A percentile compares a stretch with the other conserved stretches of the same genome.
phyloP scores from a whole-genome alignment of 2,329 filamentous ascomycete species.

The Pseudophaeomoniella oleicola region DNA sequence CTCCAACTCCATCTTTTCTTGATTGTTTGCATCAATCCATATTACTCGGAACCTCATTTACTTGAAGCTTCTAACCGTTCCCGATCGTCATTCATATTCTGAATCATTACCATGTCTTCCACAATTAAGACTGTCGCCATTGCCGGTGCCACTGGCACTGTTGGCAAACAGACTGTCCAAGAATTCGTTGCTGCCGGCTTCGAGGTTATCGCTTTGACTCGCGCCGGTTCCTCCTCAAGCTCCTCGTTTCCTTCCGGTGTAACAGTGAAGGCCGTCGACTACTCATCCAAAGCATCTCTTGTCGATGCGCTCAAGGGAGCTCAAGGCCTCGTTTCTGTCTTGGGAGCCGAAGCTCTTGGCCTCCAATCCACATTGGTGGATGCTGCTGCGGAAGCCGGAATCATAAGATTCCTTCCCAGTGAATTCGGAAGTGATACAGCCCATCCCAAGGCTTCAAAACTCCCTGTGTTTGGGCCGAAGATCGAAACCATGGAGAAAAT shows the following conservation, averaged over 20 bases:
- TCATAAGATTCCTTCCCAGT: conserved; percentile 19
- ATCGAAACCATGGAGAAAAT: conserved; percentile 16
- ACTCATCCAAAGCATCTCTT: conserved; percentile 9
- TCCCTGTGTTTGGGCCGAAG: conserved; percentile 20
- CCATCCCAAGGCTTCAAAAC: conserved; percentile 10
- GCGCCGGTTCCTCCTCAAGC: conserved; percentile 5
- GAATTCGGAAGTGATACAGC: conserved; percentile 20
- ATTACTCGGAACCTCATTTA: too few relatives aligned
- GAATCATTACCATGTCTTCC: neutral
- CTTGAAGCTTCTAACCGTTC: too few relatives aligned
- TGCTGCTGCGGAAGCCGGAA: conserved; percentile 15
- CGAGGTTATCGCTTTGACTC: conserved; percentile 14
- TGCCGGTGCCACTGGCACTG: conserved; percentile 12
- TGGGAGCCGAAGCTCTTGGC: conserved; percentile 1
- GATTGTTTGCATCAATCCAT: too few relatives aligned
- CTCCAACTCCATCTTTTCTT: too few relatives aligned
- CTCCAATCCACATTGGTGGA: conserved; percentile 14
- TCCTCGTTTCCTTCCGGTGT: conserved; percentile 6
- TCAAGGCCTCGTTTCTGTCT: conserved; percentile 11
- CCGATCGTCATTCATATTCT: neutral
- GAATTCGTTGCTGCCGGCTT: conserved; percentile 12
- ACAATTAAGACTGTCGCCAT: neutral
- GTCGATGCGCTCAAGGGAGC: conserved; percentile 8
- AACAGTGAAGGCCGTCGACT: conserved; percentile 8
- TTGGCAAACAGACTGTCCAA: conserved; percentile 13